Base-by-base conservation (phyloP, 495 filamentous ascomycete species). In the Oidiodendron maius region DNA sequence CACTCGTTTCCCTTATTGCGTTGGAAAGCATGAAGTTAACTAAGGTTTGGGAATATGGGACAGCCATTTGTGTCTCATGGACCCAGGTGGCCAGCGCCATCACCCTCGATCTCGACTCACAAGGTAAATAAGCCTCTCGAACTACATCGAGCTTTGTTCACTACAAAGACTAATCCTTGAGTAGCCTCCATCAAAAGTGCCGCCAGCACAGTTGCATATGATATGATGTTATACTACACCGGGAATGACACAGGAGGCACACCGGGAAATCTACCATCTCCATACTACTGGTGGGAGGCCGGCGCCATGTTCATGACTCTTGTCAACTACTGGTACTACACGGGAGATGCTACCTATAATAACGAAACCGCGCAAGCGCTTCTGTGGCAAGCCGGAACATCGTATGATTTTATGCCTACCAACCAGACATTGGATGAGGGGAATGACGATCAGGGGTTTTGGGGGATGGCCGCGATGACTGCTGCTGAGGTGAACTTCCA, bases 221-320 rank as follows among this genome's bases (percentile, higher is more conserved):
- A 79, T 46, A 66, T 87, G 60, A 70, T 89, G 63, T 61, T 60
- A 34, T 85, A 80, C 55, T 89, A 89, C 51, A 85, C 80, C 1
- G 85, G 85, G 12, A 82, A 84, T 61, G 67, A 76, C 25, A 81
- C 84, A 0, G 85, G 85, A 28, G 81, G 86, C 44, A 69, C 71
- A 2, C 83, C 85, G 4, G 85, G 85, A 8, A 87, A 87, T 61
- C 62, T 89, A 2, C 85, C 85, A 2, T 70, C 76, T 53, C 84
- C 85, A 0, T 91, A 90, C 62, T 91, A 83, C 64, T 90, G 86
- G 86, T 89, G 85, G 85, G 82, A 89, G 62, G 79, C 78, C 1
- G 87, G 86, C 18, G 80, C 82, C 13, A 84, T 86, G 76, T 89
- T 87, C 59, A 50, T 76, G 54, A 72, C 77, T n/a, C 62, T 83